These are phyloP conservation scores for Podospora pseudoanserina DNA, from an alignment of 495 filamentous ascomycete species.

Conservation along the genomic window DNA sequence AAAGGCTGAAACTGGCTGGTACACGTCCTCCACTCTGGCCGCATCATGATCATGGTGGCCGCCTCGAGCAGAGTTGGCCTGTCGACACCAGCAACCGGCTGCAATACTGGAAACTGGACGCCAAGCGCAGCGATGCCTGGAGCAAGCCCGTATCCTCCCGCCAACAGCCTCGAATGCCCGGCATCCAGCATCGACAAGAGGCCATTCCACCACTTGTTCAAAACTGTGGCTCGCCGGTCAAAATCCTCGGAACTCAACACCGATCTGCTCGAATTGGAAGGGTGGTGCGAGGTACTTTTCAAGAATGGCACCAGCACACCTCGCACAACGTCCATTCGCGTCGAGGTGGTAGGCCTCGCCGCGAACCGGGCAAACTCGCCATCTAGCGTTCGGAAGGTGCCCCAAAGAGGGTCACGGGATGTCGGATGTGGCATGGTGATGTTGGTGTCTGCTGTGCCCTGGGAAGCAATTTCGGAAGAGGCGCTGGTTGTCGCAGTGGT, in stretches of 20 bases:
- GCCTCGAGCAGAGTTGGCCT: slow-evolving; percentile 80
- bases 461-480: slow-evolving; percentile 57
- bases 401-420: slow-evolving; percentile 84
- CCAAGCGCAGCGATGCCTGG: slow-evolving; percentile 16
- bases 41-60: slow-evolving; percentile 83
- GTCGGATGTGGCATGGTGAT: slow-evolving; percentile 43
- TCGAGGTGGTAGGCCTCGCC: slow-evolving; percentile 61
- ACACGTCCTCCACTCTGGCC: slow-evolving; percentile 83
- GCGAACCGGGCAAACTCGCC: slow-evolving; percentile 82
- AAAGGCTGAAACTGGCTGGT: slow-evolving; percentile 62
- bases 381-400: slow-evolving; percentile 74
- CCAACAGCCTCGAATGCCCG: slow-evolving; percentile 40
- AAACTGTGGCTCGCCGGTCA: slow-evolving; percentile 73
- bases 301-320: slow-evolving; percentile 81
- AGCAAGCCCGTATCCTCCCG: slow-evolving; percentile 53
- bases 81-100: slow-evolving; percentile 37
- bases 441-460: slow-evolving; percentile 43
- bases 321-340: slow-evolving; percentile 79
- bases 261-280: slow-evolving; percentile 59
- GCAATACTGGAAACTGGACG: slow-evolving; percentile 53
- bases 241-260: slow-evolving; percentile 69
- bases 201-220: slow-evolving; percentile 96
- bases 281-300: slow-evolving; percentile 63
- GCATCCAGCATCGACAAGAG: slow-evolving; percentile 80
- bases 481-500: slow-evolving; percentile 47